phyloP scores from a whole-genome alignment of 345 rosid genomes.

The Acer saccharum region DNA sequence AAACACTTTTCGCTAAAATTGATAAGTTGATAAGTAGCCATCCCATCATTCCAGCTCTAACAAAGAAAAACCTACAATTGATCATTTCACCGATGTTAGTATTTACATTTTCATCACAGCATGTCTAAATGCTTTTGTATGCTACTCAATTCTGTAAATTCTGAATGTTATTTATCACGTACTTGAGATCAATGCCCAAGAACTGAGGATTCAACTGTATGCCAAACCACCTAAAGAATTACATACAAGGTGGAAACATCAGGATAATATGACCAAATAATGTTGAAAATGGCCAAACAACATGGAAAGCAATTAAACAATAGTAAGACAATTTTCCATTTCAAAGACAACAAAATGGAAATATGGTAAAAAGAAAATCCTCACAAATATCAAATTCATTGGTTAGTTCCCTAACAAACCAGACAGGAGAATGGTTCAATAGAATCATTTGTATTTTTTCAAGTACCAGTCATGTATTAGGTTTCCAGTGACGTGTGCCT shows the following conservation, averaged over 20 bases:
- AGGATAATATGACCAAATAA: constrained; percentile 12
- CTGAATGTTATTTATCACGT: constrained; percentile 32
- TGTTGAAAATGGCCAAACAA: neutral
- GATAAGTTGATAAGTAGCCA: constrained; percentile 93
- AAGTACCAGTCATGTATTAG: constrained; percentile 75
- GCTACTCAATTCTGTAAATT: neutral
- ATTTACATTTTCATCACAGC: constrained; percentile 4
- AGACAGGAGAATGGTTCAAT: neutral
- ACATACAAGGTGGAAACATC: constrained; percentile 19
- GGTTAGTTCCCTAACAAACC: neutral
- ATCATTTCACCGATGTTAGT: constrained; percentile 22
- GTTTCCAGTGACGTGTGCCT: constrained; percentile 77
- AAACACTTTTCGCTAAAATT: constrained; percentile 69
- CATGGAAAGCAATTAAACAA: constrained; percentile 9
- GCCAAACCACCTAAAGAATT: constrained; percentile 84
- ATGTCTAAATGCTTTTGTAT: neutral
- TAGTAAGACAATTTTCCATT: constrained; percentile 11
- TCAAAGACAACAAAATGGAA: neutral
- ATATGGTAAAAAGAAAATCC: neutral
- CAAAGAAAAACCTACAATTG: constrained; percentile 77
- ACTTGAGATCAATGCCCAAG: constrained; percentile 89
- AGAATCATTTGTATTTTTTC: neutral
- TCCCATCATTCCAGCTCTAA: constrained; percentile 98
- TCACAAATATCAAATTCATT: constrained; percentile 4
- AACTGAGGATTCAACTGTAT: constrained; percentile 86